phyloP scores from a whole-genome alignment of 208 protist species.

The Leishmania braziliensis region DNA sequence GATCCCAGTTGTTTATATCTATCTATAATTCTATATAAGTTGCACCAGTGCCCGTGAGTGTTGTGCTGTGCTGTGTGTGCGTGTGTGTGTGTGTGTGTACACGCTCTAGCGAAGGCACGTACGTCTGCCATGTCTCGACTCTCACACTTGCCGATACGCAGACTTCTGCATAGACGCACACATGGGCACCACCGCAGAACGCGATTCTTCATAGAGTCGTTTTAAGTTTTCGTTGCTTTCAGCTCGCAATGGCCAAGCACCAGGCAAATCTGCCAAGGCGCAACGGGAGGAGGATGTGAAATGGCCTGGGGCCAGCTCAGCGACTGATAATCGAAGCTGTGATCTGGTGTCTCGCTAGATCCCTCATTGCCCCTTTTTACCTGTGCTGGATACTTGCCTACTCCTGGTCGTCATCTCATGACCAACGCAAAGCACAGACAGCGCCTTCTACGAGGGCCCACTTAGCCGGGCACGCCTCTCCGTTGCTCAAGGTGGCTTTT shows the following conservation, averaged over 20 bases:
- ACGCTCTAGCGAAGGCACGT: not conserved
- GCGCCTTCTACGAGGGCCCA: not conserved
- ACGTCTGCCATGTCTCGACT: not conserved
- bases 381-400: not conserved
- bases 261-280: not conserved
- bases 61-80: not conserved
- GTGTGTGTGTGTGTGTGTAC: not conserved
- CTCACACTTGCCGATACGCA: not conserved
- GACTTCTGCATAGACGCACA: too few species aligned
- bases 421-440: not conserved
- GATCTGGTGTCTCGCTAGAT: not conserved
- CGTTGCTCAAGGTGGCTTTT: not conserved
- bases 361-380: not conserved
- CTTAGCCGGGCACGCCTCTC: not conserved
- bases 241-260: not conserved
- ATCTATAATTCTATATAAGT: not conserved
- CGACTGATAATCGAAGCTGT: not conserved
- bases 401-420: not conserved
- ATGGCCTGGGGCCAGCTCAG: not conserved
- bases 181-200: not conserved
- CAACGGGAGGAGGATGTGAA: too few species aligned
- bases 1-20: constrained; percentile 21
- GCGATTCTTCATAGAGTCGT: not conserved
- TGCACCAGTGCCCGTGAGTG: not conserved
- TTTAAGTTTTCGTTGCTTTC: not conserved